Base-by-base conservation (phyloP, 768 basidiomycete species). In the Pulveroboletus frians region DNA sequence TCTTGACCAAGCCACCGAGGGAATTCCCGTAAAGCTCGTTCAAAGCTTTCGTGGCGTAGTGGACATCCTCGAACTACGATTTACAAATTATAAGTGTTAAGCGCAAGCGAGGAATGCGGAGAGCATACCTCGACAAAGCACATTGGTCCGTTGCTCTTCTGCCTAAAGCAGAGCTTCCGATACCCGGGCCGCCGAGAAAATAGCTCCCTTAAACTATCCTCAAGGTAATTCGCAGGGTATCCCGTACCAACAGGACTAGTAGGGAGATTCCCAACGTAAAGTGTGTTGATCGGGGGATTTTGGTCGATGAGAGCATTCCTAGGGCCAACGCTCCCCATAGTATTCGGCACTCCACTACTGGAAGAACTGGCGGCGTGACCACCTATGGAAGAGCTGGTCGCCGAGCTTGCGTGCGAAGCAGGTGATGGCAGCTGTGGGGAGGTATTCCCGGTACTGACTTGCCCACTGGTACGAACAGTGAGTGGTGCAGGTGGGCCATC, bases 241-340 rank as follows among this genome's bases (percentile, higher is more conserved):
- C 88, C 84, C 4, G 75, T 69, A 6, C 87, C 80, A 15, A 83
- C 77, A 20, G 84, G 80, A 29, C 85, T 80, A 5, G 88, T 89
- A 2, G 95, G 96, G 50, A 99, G 71, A 60, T 97, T 97, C 39
- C 96, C 96, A n/a, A 99, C 93, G 63, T 98, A 98, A n/a, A 99
- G 76, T 1, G 96, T 99, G 62, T 96, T 97, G 69, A 97, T 97
- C 13, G 94, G 94, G 59, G 94, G 94, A 66, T 98, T 97, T 72
- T 95, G 92, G 69, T 98, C 95, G 31, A 83, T 72, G 23, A 74
- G 71, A 18, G 57, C 52, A 36, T 72, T 74, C 53, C 71, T 66
- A 11, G 72, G 62, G 11, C 59, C 64, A 31, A 61, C 54, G 17
- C 55, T 57, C 3, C 64, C 57, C 3, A 32, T n/a, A 9, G 35